Evolutionary conservation across 371 early-diverging fungal genomes (phyloP), one percentile per base, ranked within the genome.

Genomic region (Blakeslea trispora): DNA sequence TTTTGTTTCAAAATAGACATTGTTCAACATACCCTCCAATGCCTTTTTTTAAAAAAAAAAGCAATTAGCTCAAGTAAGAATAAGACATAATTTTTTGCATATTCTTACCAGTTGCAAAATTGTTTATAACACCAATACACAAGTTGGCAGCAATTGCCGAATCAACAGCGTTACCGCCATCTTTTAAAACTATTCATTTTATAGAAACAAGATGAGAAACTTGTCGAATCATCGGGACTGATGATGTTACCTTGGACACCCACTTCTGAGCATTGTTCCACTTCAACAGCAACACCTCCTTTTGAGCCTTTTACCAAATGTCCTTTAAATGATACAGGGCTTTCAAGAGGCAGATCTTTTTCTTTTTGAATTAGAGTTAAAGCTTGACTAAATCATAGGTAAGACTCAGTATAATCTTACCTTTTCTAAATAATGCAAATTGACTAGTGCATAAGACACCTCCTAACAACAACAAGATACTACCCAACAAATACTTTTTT

Each of bases 161-260:
- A 82, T 99, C 99, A 0, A 98, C 91, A 6, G 99, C 98, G 60
- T 89, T 92, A 17, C 99, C 99, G 15, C 98, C 99, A 13, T 87
- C 81, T 57, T 91, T 83, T 34, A 99, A 70, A 1, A 92, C 88
- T 84, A 58, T 37, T 6, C 11, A 13, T 37, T 37, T 39, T 11
- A 23, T 24, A 24, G 1, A 6, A 31, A 34, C 4, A 15, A 22
- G 9, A 55, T 23, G 46, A 44, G 15, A 13, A 49, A 18, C 22
- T 13, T 28, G 17, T 45, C 47, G 23, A n/a, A 34, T 51, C 15
- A 15, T 0, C 28, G 28, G 28, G 28, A 28, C 46, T 4, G 18
- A 2, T 9, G 39, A 9, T 45, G 60, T 57, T 78, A 86, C 86
- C 78, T 28, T 96, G 85, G 17, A 93, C 87, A 18, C 97, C 97